Conservation (phyloP, 805 yeast species). For the Metschnikowia santaceciliae region DNA sequence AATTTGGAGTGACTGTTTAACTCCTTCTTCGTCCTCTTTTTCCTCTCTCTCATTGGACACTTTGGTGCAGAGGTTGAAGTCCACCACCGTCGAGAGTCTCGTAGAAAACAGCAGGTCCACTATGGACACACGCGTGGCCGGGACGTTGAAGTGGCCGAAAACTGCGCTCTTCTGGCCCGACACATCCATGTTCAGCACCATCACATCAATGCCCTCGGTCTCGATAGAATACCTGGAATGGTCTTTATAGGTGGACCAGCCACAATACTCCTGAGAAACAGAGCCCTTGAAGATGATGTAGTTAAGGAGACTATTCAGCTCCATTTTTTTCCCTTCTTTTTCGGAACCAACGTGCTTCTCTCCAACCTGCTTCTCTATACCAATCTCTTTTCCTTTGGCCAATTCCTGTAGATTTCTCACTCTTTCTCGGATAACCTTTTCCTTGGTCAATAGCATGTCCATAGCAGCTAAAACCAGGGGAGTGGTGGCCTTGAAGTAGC, state of each 20-base stretch:
- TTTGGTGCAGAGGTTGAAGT: constrained; percentile 44
- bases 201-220: constrained; percentile 26
- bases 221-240: constrained; percentile 34
- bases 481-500: constrained; percentile 27
- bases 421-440: constrained; percentile 7
- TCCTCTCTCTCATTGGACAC: constrained; percentile 31
- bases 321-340: too few species aligned
- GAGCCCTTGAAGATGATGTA: constrained; percentile 22
- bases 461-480: constrained; percentile 23
- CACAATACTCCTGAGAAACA: constrained; percentile 32
- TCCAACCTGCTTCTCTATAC: background rate
- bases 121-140: constrained; percentile 39
- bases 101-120: constrained; percentile 36
- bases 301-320: background rate
- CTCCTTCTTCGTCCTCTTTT: constrained; percentile 14
- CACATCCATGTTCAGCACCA: constrained; percentile 20
- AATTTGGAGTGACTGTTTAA: constrained; percentile 47
- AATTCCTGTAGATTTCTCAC: constrained; percentile 9
- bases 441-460: constrained; percentile 12
- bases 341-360: too few species aligned
- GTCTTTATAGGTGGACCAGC: constrained; percentile 30
- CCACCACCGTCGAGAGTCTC: constrained; percentile 40
- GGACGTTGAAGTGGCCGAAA: constrained; percentile 39
- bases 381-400: background rate
- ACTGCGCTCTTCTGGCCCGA: constrained; percentile 17